A percentile compares a stretch with the other conserved stretches of the same genome.
phyloP scores from a whole-genome alignment of 2,329 filamentous ascomycete species.

The Aspergillus melleus region DNA sequence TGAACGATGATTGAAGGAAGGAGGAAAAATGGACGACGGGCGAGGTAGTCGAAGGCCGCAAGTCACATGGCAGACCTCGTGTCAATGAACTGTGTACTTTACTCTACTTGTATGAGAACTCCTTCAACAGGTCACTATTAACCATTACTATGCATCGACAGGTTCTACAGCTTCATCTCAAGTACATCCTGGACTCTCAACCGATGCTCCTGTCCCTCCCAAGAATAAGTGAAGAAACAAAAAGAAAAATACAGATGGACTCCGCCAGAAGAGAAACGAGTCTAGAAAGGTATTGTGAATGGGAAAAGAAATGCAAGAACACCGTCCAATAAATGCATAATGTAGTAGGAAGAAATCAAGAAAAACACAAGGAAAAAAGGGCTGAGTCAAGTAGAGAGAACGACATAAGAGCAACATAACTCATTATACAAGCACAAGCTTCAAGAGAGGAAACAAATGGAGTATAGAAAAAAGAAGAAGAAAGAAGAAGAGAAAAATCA shows the following conservation, averaged over 20 bases:
- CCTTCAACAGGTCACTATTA: too few relatives aligned
- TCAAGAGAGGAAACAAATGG: background rate
- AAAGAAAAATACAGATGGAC: conserved; percentile 10
- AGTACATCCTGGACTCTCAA: background rate
- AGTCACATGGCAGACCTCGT: background rate
- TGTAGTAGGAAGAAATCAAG: conserved; percentile 8
- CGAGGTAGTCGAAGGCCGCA: too few relatives aligned
- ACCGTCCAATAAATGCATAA: conserved; percentile 20
- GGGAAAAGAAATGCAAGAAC: conserved; percentile 16
- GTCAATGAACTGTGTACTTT: too few relatives aligned
- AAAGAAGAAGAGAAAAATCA: conserved; percentile 17
- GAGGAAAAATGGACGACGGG: too few relatives aligned
- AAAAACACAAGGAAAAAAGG: conserved; percentile 13
- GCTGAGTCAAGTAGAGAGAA: conserved; percentile 12
- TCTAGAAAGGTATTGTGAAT: conserved; percentile 11
- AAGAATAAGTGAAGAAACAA: background rate
- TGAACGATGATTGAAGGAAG: too few relatives aligned
- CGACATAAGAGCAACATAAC: background rate
- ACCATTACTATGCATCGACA: background rate
- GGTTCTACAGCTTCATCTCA: background rate
- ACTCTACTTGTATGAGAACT: too few relatives aligned
- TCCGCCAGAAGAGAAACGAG: background rate
- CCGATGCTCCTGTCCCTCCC: background rate
- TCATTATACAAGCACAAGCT: background rate
- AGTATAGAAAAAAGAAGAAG: background rate